Evolutionary conservation across 2,329 filamentous ascomycete species (phyloP), one percentile per base, ranked within the genome.

Genomic region (Diplodia seriata): DNA sequence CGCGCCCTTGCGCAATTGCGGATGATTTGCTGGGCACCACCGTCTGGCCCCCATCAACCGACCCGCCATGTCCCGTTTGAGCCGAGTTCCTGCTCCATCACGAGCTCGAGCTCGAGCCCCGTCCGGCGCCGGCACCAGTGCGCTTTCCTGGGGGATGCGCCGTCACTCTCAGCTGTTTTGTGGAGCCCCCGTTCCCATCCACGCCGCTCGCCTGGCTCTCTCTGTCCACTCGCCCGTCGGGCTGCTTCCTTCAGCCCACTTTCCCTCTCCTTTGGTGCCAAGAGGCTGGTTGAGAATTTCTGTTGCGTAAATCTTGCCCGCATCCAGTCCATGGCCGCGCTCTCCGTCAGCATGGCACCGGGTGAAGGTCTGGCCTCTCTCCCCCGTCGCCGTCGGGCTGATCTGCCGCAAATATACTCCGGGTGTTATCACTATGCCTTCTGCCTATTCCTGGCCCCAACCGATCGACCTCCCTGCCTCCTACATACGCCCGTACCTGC

Each of bases 291-390:
- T 12, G n/a, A 63, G 43, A 36, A 31, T 36, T 63, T 51, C 29
- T 26, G 11, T 49, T 61, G 40, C 59, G 59, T 63, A 18, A 63
- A 63, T 63, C 59, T 20, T 63, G 29, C 7, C 59, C 59, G n/a
- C 14, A 38, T 36, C 3, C 31, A 31, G 59, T 26, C 20, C 23
- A 12, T 12, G 9, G 4, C 57, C 57, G 57, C 11, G 8, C 26
- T 29, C 38, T 23, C 59, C 59, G 59, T 36, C 47, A 15, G 29
- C 59, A n/a, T 51, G 59, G 59, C 51, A 15, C 6, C 43, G 59
- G 47, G 57, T 61, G 29, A 33, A 49, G 40, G 40, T 14, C 57
- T 29, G 33, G 57, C 57, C 40, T 26, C 23, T 3, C 23, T 26
- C 23, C 23, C 23, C 23, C 23, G 23, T 26, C 23, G 23, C 33